Conservation (phyloP, 441 rosid species). For the Erysimum cheiri region DNA sequence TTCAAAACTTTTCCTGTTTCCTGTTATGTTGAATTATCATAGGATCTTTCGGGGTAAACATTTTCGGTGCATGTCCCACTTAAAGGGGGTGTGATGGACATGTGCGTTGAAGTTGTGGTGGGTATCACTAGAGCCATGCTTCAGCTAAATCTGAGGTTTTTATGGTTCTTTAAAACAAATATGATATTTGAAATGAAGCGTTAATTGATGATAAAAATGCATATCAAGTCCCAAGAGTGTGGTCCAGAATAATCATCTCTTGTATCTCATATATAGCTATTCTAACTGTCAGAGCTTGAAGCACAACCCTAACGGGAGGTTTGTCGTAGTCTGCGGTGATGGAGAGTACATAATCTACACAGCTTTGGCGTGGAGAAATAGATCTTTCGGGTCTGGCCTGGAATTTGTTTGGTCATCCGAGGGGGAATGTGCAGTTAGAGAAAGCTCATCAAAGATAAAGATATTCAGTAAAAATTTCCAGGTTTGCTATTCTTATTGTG, state of each 20-base stretch:
- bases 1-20: background rate
- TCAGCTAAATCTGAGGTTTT: conserved; percentile 21
- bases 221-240: conserved; percentile 17
- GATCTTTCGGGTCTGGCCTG: conserved; percentile 94
- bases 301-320: conserved; percentile 98
- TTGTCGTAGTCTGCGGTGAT: conserved; percentile 97
- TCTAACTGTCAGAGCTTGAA: conserved; percentile 71
- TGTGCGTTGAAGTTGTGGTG: conserved; percentile 12
- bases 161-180: conserved; percentile 19
- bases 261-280: conserved; percentile 10
- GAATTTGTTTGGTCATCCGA: conserved; percentile 97
- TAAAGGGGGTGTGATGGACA: conserved; percentile 3
- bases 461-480: conserved; percentile 91
- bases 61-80: conserved; percentile 25
- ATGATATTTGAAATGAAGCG: conserved; percentile 3
- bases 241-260: conserved; percentile 20
- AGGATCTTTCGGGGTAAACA: conserved; percentile 13
- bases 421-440: conserved; percentile 97
- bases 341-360: conserved; percentile 97
- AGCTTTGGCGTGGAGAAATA: conserved; percentile 99
- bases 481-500: conserved; percentile 52
- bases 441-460: conserved; percentile 93
- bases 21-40: conserved; percentile 17
- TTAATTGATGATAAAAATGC: background rate
- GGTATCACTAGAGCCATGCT: conserved; percentile 27